Evolutionary conservation across 768 basidiomycete genomes (phyloP).

Genomic region (Suillus americanus): DNA sequence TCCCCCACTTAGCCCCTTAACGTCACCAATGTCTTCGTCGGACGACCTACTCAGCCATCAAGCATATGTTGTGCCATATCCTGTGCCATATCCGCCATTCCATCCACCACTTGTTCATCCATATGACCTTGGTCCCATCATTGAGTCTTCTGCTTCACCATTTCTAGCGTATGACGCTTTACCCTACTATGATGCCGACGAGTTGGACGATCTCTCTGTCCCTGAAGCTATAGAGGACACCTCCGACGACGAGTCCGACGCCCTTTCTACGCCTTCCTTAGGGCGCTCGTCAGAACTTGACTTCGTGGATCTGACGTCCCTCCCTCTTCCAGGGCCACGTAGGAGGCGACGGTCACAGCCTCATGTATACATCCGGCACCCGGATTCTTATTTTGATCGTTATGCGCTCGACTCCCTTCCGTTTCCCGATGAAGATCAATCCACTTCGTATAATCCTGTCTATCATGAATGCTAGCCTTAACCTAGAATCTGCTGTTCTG

Average conservation of each 20-base stretch:
- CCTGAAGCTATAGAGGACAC: conserved; percentile 83
- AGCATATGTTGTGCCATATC: conserved; percentile 53
- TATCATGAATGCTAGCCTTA: conserved; percentile 65
- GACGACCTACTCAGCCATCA: conserved; percentile 66
- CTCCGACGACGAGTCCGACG: conserved; percentile 84
- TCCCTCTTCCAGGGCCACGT: conserved; percentile 50
- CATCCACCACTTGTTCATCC: conserved; percentile 56
- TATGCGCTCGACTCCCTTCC: conserved; percentile 74
- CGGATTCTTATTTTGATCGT: conserved; percentile 57
- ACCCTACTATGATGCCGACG: conserved; percentile 62
- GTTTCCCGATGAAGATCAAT: conserved; percentile 53
- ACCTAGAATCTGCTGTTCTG: conserved; percentile 24
- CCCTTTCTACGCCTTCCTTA: conserved; percentile 59
- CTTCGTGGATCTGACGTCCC: conserved; percentile 49
- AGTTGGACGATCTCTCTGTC: conserved; percentile 66
- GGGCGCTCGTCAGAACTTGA: conserved; percentile 58
- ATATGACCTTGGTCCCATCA: conserved; percentile 46
- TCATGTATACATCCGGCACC: conserved; percentile 63
- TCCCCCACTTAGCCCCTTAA: conserved; percentile 54
- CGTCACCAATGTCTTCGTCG: conserved; percentile 74
- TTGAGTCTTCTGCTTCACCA: conserved; percentile 41
- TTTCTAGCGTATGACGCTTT: conserved; percentile 48
- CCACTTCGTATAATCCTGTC: conserved; percentile 48
- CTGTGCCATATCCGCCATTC: conserved; percentile 66
- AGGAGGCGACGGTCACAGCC: conserved; percentile 45